Evolutionary conservation across 73 alveolate species (phyloP).

Genomic region (Stentor coeruleus): DNA sequence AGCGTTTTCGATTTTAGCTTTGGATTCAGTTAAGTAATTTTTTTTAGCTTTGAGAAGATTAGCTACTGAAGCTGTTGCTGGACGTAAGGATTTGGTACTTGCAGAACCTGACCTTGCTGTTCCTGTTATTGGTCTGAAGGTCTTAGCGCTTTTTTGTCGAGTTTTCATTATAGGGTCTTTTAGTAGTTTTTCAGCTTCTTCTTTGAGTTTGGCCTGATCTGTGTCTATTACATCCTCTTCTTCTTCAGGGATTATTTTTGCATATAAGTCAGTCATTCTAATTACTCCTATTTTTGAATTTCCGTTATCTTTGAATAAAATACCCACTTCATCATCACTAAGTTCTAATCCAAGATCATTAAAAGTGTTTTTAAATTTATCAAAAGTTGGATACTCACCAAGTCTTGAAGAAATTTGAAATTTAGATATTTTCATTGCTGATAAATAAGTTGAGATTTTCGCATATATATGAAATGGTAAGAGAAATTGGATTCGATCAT

Average conservation of each 20-base stretch:
- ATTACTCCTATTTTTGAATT: background rate
- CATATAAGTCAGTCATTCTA: background rate
- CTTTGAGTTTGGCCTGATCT: background rate
- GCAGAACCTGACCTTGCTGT: background rate
- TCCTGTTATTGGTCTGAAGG: constrained; percentile 3
- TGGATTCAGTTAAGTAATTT: constrained; percentile 46
- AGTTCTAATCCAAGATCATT: background rate
- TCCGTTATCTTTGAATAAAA: constrained; percentile 11
- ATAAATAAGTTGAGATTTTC: background rate
- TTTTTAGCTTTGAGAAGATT: constrained; percentile 21
- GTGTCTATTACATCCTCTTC: background rate
- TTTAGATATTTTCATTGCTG: background rate
- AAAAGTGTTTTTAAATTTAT: background rate
- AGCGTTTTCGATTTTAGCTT: constrained; percentile 45
- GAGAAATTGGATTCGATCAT: background rate
- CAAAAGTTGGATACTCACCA: background rate
- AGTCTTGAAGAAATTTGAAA: background rate
- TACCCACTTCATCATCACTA: background rate
- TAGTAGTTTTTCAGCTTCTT: constrained; percentile 17
- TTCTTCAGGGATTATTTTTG: background rate
- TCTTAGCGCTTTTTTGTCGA: constrained; percentile 1
- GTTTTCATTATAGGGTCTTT: background rate
- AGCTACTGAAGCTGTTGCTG: background rate
- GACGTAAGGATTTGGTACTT: background rate
- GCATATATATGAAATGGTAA: constrained; percentile 17